Percentiles rank a stretch among this genome's conserved stretches.
phyloP scores from a whole-genome alignment of 805 yeast species.

The Kuraishia molischiana region DNA sequence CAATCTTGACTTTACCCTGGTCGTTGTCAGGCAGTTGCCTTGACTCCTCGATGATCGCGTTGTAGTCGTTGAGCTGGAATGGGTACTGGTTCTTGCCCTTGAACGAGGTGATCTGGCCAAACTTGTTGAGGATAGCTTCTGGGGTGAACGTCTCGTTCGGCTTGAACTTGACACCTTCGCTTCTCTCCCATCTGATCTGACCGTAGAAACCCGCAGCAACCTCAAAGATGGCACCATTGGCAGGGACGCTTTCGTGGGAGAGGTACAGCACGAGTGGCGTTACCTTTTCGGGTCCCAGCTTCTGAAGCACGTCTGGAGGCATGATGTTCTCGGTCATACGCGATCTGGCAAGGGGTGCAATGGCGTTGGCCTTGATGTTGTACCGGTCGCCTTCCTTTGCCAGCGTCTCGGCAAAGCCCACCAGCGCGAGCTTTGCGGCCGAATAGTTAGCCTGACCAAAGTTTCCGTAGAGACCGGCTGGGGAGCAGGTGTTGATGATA shows the following conservation, averaged over 20 bases:
- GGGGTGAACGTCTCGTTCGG: slow-evolving; percentile 75
- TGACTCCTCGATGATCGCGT: slow-evolving; percentile 43
- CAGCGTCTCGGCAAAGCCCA: slow-evolving; percentile 88
- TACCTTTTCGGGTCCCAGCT: slow-evolving; percentile 76
- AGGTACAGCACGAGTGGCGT: slow-evolving; percentile 86
- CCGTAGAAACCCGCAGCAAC: slow-evolving; percentile 92
- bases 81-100: slow-evolving; percentile 58
- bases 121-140: slow-evolving; percentile 65
- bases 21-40: slow-evolving; percentile 42
- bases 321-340: slow-evolving; percentile 91
- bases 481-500: slow-evolving; percentile 87
- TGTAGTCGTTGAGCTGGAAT: slow-evolving; percentile 59
- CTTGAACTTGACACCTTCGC: slow-evolving; percentile 76
- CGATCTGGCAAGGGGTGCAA: slow-evolving; percentile 92
- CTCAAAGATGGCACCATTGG: slow-evolving; percentile 75
- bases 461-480: slow-evolving; percentile 95
- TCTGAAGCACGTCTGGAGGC: slow-evolving; percentile 77
- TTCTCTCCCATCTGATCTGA: slow-evolving; percentile 92
- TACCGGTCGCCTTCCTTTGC: slow-evolving; percentile 88
- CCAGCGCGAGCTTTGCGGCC: slow-evolving; percentile 83
- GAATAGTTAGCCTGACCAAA: slow-evolving; percentile 96
- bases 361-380: slow-evolving; percentile 76
- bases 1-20: slow-evolving; percentile 39
- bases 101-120: slow-evolving; percentile 55
- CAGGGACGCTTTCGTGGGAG: slow-evolving; percentile 51